phyloP scores from a whole-genome alignment of 2,329 filamentous ascomycete genomes.

The Sclerotinia trifoliorum region DNA sequence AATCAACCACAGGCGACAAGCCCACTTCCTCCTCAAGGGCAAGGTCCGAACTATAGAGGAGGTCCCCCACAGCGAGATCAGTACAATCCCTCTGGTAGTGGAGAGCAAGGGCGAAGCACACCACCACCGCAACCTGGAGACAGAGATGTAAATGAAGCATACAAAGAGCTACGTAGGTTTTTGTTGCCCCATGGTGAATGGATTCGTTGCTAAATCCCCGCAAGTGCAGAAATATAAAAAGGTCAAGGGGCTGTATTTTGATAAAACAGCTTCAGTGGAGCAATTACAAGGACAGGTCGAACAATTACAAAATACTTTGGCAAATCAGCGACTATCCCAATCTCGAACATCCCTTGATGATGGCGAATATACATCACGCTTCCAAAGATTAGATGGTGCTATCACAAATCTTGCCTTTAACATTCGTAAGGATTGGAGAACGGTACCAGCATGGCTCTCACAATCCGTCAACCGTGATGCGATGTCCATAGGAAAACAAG shows the following conservation, averaged over 20 bases:
- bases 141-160: constrained; percentile 40
- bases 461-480: constrained; percentile 82
- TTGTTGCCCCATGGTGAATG: not conserved
- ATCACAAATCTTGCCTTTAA: constrained; percentile 95
- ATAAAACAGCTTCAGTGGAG: constrained; percentile 85
- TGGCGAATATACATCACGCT: constrained; percentile 85
- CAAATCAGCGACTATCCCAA: constrained; percentile 90
- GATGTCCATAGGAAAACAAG: constrained; percentile 82
- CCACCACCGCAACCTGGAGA: constrained; percentile 43
- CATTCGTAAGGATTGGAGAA: constrained; percentile 90
- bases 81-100: constrained; percentile 29
- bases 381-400: constrained; percentile 86
- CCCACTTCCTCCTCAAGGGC: constrained; percentile 27
- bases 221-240: constrained; percentile 94
- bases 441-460: constrained; percentile 76
- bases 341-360: constrained; percentile 94
- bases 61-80: constrained; percentile 39
- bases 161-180: constrained; percentile 46
- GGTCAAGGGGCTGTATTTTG: constrained; percentile 96
- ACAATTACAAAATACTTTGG: constrained; percentile 93
- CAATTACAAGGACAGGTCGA: constrained; percentile 89
- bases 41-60: constrained; percentile 38
- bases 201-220: constrained; percentile 24
- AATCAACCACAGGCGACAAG: constrained; percentile 34
- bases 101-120: constrained; percentile 48